Base-by-base conservation (phyloP, 2,329 filamentous ascomycete species). In the Moelleriella libera region DNA sequence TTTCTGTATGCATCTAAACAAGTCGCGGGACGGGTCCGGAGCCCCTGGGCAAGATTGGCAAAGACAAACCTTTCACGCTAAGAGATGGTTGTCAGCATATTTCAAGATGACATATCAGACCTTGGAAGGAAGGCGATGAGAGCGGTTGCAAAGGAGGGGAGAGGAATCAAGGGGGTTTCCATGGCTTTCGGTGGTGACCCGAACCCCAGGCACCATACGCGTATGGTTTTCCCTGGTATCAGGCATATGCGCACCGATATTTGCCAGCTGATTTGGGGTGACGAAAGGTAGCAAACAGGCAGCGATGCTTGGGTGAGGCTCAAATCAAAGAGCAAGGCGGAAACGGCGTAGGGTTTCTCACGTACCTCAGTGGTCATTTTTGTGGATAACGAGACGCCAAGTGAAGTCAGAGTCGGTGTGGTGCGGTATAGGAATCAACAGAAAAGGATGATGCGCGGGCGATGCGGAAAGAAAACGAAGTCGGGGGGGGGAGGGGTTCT, bases 21-120 rank as follows among this genome's bases (percentile, higher is more conserved):
- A 21, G 21, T 21, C 21, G 21, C 21, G 21, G 21, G 2, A 21
- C 21, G 21, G 21, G 21, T 21, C 21, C 21, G 49, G 46, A 51
- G 52, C 52, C 49, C 43, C 51, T 42, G 45, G 43, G 31, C 11
- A 28, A 30, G 14, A 7, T 48, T 47, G 44, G 49, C 49, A 44
- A 53, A 49, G 53, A 69, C 68, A 64, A 80, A 83, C 80, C 76
- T 83, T 70, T 83, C 80, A 74, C 80, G 80, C 80, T 83, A 66
- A 57, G 51, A 59, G 57, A 53, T 58, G 46, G 56, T 57, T 58
- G 62, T 63, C 61, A 67, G 67, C 60, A 65, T 54, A 12, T 21
- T 21, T 21, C 21, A 21, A 21, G 21, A 21, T 21, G 21, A 21
- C 21, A 21, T 21, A 3, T 21, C 21, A 21, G 21, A 21, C 21